phyloP scores from a whole-genome alignment of 345 rosid genomes.

The Lepidium sativum region DNA sequence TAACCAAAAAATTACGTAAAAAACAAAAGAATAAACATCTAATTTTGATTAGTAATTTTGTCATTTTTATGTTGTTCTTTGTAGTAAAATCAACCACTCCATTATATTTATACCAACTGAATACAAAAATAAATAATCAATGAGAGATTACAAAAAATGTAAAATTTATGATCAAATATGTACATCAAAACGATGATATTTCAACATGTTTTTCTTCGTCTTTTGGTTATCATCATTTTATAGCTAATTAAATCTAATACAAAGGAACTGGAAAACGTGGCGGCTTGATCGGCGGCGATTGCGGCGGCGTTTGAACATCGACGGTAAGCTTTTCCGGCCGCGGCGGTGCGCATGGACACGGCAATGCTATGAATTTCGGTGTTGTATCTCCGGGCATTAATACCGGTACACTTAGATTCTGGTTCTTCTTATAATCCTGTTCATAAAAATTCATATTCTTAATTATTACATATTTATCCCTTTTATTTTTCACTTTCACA shows the following conservation, averaged over 20 bases:
- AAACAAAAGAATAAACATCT: not conserved
- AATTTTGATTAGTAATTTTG: not conserved
- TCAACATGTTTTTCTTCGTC: not conserved
- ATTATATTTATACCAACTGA: not conserved
- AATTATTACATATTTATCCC: not conserved
- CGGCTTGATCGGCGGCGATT: conserved; percentile 31
- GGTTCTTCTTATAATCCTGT: conserved; percentile 47
- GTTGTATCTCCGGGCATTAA: conserved; percentile 85
- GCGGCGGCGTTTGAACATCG: conserved; percentile 37
- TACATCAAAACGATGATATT: conserved; percentile 24
- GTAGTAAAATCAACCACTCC: not conserved
- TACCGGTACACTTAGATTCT: conserved; percentile 61
- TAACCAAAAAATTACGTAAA: not conserved
- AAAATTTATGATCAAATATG: conserved; percentile 24
- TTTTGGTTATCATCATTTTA: not conserved
- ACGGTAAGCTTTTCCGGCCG: conserved; percentile 35
- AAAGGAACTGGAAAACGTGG: conserved; percentile 60
- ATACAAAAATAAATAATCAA: conserved; percentile 15
- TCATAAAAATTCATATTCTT: not conserved
- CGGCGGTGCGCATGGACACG: conserved; percentile 74
- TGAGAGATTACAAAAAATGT: conserved; percentile 6
- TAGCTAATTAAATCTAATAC: conserved; percentile 36
- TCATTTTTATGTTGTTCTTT: not conserved
- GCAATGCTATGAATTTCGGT: conserved; percentile 90
- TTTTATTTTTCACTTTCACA: not conserved